These are phyloP conservation scores for Aquilaria malaccensis DNA, from an alignment of 345 rosid species.

Conservation along the genomic window DNA sequence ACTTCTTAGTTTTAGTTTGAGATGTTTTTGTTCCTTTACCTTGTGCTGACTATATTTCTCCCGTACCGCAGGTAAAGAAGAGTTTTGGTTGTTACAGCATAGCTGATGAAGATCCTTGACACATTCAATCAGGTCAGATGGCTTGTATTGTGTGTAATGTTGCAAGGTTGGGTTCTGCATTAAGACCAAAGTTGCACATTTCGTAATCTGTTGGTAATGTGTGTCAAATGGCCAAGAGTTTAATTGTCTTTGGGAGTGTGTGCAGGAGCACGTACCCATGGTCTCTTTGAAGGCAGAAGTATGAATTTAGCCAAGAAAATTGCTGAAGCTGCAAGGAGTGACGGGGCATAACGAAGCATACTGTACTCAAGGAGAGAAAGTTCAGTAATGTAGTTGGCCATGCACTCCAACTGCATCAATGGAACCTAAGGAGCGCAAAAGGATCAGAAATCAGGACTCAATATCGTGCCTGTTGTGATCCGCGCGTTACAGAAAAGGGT, in stretches of 20 bases:
- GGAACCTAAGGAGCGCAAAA: slow-evolving; percentile 34
- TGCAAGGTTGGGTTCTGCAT: slow-evolving; percentile 70
- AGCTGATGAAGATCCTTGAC: slow-evolving; percentile 65
- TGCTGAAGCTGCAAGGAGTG: slow-evolving; percentile 83
- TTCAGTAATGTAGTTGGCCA: slow-evolving; percentile 74
- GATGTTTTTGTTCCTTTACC: slow-evolving; percentile 30
- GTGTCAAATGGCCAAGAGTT: background rate
- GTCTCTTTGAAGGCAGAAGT: slow-evolving; percentile 61
- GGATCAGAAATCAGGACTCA: background rate
- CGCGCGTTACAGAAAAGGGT: no score
- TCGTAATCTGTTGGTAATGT: no score
- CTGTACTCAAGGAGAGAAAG: slow-evolving; percentile 70
- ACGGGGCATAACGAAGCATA: slow-evolving; percentile 73
- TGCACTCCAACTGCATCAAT: slow-evolving; percentile 66
- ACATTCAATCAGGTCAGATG: slow-evolving; percentile 56
- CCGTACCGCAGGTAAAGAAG: slow-evolving; percentile 63
- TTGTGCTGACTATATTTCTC: slow-evolving; percentile 90
- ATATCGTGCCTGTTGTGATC: background rate
- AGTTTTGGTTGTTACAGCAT: slow-evolving; percentile 36
- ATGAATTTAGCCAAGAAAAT: slow-evolving; percentile 75
- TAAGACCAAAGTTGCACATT: slow-evolving; percentile 1
- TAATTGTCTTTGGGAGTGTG: no score
- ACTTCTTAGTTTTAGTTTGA: background rate
- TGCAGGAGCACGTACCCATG: slow-evolving; percentile 55
- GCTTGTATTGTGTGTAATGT: slow-evolving; percentile 75